Conservation (phyloP, 345 rosid genomes). For the Salix dunnii region DNA sequence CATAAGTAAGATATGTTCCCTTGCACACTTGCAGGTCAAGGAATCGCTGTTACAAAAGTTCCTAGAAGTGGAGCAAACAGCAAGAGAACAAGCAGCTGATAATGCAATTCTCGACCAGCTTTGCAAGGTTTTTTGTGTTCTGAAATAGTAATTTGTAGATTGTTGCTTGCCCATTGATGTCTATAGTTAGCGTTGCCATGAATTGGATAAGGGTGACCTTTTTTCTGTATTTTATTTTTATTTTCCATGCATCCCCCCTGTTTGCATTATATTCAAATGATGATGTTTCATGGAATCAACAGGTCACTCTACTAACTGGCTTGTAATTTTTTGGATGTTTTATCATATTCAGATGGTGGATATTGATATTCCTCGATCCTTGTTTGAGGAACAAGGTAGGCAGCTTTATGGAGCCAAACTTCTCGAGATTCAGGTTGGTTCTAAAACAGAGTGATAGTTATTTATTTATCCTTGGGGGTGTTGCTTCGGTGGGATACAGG, state of each 20-base stretch:
- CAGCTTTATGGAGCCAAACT: slow-evolving; percentile 88
- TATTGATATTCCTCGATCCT: slow-evolving; percentile 75
- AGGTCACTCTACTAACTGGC: not conserved
- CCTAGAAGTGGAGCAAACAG: slow-evolving; percentile 68
- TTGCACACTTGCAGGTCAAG: slow-evolving; percentile 56
- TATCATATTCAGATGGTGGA: slow-evolving; percentile 67
- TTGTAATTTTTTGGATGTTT: not conserved
- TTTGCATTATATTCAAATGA: too few relatives aligned
- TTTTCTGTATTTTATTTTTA: too few relatives aligned
- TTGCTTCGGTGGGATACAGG: too few relatives aligned
- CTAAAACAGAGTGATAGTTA: not conserved
- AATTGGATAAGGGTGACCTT: too few relatives aligned
- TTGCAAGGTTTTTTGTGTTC: slow-evolving; percentile 44
- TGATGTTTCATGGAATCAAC: not conserved
- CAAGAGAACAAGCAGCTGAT: slow-evolving; percentile 90
- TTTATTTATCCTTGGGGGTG: not conserved
- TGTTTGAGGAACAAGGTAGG: slow-evolving; percentile 96
- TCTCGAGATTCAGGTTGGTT: slow-evolving; percentile 72
- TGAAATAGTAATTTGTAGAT: slow-evolving; percentile 11
- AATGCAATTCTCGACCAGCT: slow-evolving; percentile 88
- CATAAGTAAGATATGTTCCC: slow-evolving; percentile 1
- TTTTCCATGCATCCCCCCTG: too few relatives aligned
- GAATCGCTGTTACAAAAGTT: slow-evolving; percentile 65
- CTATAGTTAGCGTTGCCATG: too few relatives aligned
- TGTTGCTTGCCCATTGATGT: slow-evolving; percentile 5